Evolutionary conservation across 176 grass and related monocot genomes (phyloP), one percentile per base, ranked within the genome.

Genomic region (Bromus sterilis): DNA sequence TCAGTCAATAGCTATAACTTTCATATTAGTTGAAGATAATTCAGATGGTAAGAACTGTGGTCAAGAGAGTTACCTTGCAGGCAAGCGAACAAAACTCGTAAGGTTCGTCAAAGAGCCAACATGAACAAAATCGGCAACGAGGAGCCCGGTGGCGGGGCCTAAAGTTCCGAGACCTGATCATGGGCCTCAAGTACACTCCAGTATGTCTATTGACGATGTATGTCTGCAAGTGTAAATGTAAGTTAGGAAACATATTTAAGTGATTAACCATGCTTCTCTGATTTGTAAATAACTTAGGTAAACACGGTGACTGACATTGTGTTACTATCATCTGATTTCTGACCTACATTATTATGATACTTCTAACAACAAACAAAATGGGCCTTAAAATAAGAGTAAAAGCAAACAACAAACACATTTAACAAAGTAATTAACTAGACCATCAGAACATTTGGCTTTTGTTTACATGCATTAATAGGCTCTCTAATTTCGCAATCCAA

Each of bases 151-250:
- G 4, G 30, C 3, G 1, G 74, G 84, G 77, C 42, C 69, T 65
- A 13, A 25, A 80, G 2, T 3, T 2, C 2, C 5, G 2, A 9
- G 76, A 55, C 4, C 43, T 73, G 12, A n/a, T 86, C 56, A 74
- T 40, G 8, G 84, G 84, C 57, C 84, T 79, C 56, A 80, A 0
- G 58, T 80, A 42, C 42, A 86, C 42, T 24, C 33, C 41, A 4
- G 18, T 74, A 0, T 31, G 57, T 1, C 16, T 4, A 31, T 86
- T 86, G 24, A 74, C 3, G 4, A 3, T 25, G 32, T 56, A 80
- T 32, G 31, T 49, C 83, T 85, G 31, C 32, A 63, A 63, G 26
- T 20, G 23, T 24, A 34, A 69, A 34, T 58, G 4, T 16, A 57
- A 20, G 56, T 57, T 55, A 32, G 53, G 25, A 13, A 34, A 4